Base-by-base conservation (phyloP, 1,139 yeast genomes). In the Wickerhamomyces sp. region DNA sequence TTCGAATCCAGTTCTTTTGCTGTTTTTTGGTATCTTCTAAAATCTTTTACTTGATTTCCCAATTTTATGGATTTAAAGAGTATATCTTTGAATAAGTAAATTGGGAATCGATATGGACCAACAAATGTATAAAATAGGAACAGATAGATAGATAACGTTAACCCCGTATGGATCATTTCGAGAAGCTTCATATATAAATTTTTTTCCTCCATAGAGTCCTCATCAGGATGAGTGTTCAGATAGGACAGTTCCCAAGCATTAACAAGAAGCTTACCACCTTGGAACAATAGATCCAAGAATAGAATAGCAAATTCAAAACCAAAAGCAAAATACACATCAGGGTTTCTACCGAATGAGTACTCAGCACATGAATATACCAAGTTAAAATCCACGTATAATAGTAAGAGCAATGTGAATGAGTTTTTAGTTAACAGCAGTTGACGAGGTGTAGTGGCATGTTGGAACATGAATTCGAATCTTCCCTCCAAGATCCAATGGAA, bases 271-370 rank as follows among this genome's bases (percentile, higher is more conserved):
- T 80, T 78, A 31, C 72, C 64, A 16, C 68, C 61, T 36, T 71
- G 65, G 8, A 76, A 65, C 17, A 76, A 50, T 17, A 79, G 60
- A 38, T 80, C 83, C 21, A 83, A 69, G 14, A 78, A 74, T 44
- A 82, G 68, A 38, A 85, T 65, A 5, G 86, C 81, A 58, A 83
- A 83, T 51, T 86, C 94, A 58, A 87, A 81, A 0, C 92, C 92
- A 61, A 86, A 81, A 26, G 76, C 58, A 26, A 69, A 62, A 64
- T 60, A 73, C 52, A 70, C 81, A 68, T 79, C 55, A 60, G 76
- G 56, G 58, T 76, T 63, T 58, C 77, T 60, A 3, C 58, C 58
- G 37, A 56, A 54, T 8, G 81, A 74, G 49, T 78, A 82, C 49
- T 74, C 75, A 12, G 80, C 75, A 48, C 87, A 74, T 34, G 73